Percentiles rank a stretch among this genome's conserved stretches.
Conservation (phyloP, 306 rosid species). For the Lathyrus sativus region DNA sequence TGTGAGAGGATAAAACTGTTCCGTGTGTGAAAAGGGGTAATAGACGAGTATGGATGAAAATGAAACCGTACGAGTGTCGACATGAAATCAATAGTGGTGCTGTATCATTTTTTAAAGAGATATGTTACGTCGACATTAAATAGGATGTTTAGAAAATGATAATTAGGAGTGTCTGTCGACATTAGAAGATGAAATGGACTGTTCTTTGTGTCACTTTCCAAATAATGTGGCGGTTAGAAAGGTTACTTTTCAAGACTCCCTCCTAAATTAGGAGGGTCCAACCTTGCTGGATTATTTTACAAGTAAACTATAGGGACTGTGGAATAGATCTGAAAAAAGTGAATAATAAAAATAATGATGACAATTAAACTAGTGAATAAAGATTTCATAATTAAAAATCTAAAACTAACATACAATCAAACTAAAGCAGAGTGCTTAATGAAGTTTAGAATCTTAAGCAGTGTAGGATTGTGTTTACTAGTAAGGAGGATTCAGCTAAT, state of each 20-base stretch:
- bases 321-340: no score
- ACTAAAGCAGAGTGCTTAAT: no score
- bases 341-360: no score
- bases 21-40: background rate
- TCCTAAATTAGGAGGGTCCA: background rate
- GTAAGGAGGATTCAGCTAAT: no score
- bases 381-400: no score
- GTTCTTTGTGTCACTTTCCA: conserved; percentile 18
- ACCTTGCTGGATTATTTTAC: background rate
- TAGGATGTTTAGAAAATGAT: background rate
- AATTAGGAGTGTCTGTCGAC: background rate
- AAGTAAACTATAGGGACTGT: background rate
- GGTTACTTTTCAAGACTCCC: background rate
- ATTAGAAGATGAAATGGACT: no score
- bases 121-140: no score
- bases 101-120: background rate
- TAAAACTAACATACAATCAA: no score
- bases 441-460: no score
- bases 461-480: no score
- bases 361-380: no score
- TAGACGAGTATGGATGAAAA: background rate
- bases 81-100: background rate
- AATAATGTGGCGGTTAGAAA: conserved; percentile 24
- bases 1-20: background rate
- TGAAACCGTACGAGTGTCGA: conserved; percentile 27